Percentiles rank a stretch among this genome's conserved stretches.
Evolutionary conservation across 441 rosid species (phyloP).

Genomic region (Populus hybrid): DNA sequence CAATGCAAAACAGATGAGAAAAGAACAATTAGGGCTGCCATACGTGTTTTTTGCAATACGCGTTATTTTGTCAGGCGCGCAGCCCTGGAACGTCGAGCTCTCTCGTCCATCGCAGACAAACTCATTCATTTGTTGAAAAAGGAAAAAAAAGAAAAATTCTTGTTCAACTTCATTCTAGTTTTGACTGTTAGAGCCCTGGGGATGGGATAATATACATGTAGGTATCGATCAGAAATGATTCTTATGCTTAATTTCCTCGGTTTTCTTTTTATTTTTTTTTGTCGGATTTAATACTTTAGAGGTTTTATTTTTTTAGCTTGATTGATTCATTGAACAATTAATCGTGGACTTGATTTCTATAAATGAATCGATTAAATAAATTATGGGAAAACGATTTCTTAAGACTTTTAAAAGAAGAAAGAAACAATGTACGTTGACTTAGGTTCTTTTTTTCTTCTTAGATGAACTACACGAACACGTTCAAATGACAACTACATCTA

Average conservation of each 20-base stretch:
- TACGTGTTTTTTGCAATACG: background rate
- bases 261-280: too few relatives aligned
- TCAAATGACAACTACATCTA: background rate
- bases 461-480: background rate
- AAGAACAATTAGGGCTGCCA: background rate
- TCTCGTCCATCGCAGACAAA: background rate
- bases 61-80: background rate
- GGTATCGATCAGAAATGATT: background rate
- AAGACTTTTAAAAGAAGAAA: too few relatives aligned
- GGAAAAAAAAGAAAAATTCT: background rate
- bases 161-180: background rate
- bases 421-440: background rate
- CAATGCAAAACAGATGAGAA: background rate
- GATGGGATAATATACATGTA: background rate
- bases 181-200: background rate
- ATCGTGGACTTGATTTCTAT: background rate
- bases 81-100: background rate
- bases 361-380: too few relatives aligned
- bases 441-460: background rate
- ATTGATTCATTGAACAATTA: background rate
- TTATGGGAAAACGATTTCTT: background rate
- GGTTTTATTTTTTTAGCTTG: background rate
- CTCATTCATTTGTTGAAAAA: too few relatives aligned
- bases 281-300: background rate
- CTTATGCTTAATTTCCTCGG: background rate